These are phyloP conservation scores for Cenchrus americanus DNA, from an alignment of 176 grass and related monocot genomes.

Conservation along the genomic window DNA sequence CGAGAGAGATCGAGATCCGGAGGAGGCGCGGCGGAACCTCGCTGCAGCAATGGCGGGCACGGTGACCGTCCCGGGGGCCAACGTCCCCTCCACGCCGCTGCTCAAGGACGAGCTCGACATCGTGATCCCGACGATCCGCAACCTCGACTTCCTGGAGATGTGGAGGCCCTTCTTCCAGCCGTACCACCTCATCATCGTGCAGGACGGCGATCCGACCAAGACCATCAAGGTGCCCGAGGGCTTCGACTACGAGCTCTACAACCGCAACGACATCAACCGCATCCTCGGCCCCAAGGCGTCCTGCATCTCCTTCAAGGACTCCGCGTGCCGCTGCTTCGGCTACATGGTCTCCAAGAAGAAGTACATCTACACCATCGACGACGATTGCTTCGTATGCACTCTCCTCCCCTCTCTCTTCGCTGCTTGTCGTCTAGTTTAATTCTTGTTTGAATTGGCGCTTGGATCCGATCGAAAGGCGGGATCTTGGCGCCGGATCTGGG, in stretches of 20 bases:
- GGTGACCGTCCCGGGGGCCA: slow-evolving; percentile 49
- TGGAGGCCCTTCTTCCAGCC: slow-evolving; percentile 91
- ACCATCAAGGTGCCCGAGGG: slow-evolving; percentile 76
- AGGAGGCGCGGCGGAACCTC: neutral
- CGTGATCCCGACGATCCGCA: slow-evolving; percentile 89
- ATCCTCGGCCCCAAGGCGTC: slow-evolving; percentile 91
- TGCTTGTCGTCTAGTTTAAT: neutral
- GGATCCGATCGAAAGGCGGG: slow-evolving; percentile 18
- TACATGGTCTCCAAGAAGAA: slow-evolving; percentile 98
- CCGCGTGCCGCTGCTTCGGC: slow-evolving; percentile 90
- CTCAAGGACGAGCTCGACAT: slow-evolving; percentile 90
- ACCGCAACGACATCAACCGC: slow-evolving; percentile 98
- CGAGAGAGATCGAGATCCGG: slow-evolving; percentile 39
- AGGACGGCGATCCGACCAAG: slow-evolving; percentile 80
- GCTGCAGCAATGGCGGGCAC: slow-evolving; percentile 50
- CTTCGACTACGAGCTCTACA: slow-evolving; percentile 98
- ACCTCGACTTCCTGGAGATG: slow-evolving; percentile 89
- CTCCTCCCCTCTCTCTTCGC: neutral
- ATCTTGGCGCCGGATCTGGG: slow-evolving; percentile 31
- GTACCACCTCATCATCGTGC: slow-evolving; percentile 95
- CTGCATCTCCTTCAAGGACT: slow-evolving; percentile 99
- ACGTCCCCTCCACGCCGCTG: slow-evolving; percentile 56
- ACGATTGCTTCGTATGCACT: slow-evolving; percentile 80
- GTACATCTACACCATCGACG: slow-evolving; percentile 94
- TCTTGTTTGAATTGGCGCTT: neutral